These are phyloP conservation scores for Lentinula sp. DNA, from an alignment of 768 basidiomycete species.

Conservation along the genomic window DNA sequence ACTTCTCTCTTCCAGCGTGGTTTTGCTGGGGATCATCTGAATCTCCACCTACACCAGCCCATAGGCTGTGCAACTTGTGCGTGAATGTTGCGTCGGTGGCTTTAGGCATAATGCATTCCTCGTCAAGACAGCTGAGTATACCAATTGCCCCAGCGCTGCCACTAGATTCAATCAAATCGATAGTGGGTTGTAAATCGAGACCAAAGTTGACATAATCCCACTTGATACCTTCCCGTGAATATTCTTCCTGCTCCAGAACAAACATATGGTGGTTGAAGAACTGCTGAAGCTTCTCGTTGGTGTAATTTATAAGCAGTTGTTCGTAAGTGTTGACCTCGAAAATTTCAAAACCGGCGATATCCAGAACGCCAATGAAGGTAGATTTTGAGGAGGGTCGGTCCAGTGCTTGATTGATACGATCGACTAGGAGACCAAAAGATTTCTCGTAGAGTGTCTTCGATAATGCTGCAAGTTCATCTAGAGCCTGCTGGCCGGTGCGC, in stretches of 20 bases:
- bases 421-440: slow-evolving; percentile 89
- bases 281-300: slow-evolving; percentile 97
- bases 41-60: slow-evolving; percentile 45
- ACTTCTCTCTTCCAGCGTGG: slow-evolving; percentile 80
- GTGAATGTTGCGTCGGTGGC: slow-evolving; percentile 94
- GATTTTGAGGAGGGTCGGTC: slow-evolving; percentile 90
- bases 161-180: slow-evolving; percentile 92
- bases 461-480: slow-evolving; percentile 85
- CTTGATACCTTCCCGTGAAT: slow-evolving; percentile 90
- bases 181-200: slow-evolving; percentile 94
- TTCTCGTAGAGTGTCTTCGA: slow-evolving; percentile 98
- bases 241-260: slow-evolving; percentile 98
- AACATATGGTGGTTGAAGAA: slow-evolving; percentile 99
- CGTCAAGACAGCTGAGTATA: slow-evolving; percentile 88
- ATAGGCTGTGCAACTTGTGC: slow-evolving; percentile 80
- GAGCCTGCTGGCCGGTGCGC: slow-evolving; percentile 83
- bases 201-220: slow-evolving; percentile 99
- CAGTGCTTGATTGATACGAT: slow-evolving; percentile 89
- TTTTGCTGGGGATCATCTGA: slow-evolving; percentile 35
- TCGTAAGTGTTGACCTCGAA: slow-evolving; percentile 94
- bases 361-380: slow-evolving; percentile 95
- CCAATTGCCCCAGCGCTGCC: slow-evolving; percentile 75
- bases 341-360: slow-evolving; percentile 99
- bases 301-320: slow-evolving; percentile 97
- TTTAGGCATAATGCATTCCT: slow-evolving; percentile 99